These are phyloP conservation scores for Taxawa tesnikishii DNA, from an alignment of 2,329 filamentous ascomycete species.

Conservation along the genomic window DNA sequence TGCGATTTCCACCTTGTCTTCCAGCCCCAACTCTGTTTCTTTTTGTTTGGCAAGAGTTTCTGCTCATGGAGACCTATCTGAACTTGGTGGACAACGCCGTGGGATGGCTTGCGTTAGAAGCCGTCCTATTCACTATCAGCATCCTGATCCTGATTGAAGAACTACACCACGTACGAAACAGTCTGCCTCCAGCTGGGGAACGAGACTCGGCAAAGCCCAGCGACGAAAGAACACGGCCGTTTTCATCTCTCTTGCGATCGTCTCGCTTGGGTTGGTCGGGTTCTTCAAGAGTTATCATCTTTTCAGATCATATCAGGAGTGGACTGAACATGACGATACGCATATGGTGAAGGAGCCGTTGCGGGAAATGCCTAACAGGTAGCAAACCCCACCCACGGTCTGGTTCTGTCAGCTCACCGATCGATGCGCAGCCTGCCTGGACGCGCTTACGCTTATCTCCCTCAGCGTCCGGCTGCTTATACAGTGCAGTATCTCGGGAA, in stretches of 20 bases:
- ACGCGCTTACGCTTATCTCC: background rate
- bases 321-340: background rate
- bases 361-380: background rate
- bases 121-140: background rate
- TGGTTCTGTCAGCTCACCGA: background rate
- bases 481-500: slow-evolving; percentile 2
- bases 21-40: background rate
- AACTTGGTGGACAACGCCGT: background rate
- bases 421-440: background rate
- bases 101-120: background rate
- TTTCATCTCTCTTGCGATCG: background rate
- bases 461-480: background rate
- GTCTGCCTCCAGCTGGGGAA: background rate
- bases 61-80: background rate
- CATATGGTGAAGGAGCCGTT: background rate
- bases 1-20: background rate
- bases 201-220: background rate
- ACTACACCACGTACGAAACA: background rate
- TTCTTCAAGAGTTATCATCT: background rate
- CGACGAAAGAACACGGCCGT: background rate
- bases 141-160: background rate
- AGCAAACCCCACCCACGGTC: background rate
- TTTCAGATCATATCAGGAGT: background rate
- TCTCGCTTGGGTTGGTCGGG: background rate
- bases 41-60: background rate